These are phyloP conservation scores for Acanthamoeba lenticulata DNA, from an alignment of 208 protist species.

Conservation along the genomic window DNA sequence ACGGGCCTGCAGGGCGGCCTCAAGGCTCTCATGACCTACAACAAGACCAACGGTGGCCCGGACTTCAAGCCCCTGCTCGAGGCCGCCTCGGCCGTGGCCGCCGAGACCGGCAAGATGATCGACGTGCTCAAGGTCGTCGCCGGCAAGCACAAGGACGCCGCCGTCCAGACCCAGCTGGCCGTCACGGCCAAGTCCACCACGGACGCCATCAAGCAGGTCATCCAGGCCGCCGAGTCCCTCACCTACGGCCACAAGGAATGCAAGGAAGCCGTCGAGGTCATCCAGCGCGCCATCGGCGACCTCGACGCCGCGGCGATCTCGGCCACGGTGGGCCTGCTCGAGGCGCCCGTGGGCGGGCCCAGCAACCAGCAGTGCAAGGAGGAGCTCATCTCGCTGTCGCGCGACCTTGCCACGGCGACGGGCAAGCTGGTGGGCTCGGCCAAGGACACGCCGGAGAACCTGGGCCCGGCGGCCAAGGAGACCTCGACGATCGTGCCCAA, in stretches of 20 bases:
- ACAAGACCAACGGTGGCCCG: conserved; percentile 62
- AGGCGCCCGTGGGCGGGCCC: conserved; percentile 67
- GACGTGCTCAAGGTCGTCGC: conserved; percentile 64
- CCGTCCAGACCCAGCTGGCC: conserved; percentile 62
- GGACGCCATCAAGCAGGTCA: conserved; percentile 68
- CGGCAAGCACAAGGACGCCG: conserved; percentile 57
- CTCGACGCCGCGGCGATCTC: conserved; percentile 78
- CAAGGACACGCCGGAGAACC: conserved; percentile 74
- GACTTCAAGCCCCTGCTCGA: conserved; percentile 60
- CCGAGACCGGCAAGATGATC: conserved; percentile 68
- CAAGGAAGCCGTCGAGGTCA: conserved; percentile 79
- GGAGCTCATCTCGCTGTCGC: conserved; percentile 65
- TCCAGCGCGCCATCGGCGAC: conserved; percentile 78
- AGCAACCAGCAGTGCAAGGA: conserved; percentile 71
- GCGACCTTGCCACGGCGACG: conserved; percentile 19
- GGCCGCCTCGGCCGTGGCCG: conserved; percentile 17
- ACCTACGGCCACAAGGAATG: conserved; percentile 71
- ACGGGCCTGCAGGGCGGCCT: conserved; percentile 20
- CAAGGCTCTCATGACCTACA: conserved; percentile 60
- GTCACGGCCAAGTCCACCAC: conserved; percentile 66
- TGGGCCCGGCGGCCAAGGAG: conserved; percentile 71
- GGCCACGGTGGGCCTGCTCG: conserved; percentile 77
- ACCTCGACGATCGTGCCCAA: conserved; percentile 76
- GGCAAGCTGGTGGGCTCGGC: conserved; percentile 62
- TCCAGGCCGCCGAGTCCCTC: conserved; percentile 63